Conservation (phyloP, 1,284 basidiomycete species). For the Polyporus tsugae region DNA sequence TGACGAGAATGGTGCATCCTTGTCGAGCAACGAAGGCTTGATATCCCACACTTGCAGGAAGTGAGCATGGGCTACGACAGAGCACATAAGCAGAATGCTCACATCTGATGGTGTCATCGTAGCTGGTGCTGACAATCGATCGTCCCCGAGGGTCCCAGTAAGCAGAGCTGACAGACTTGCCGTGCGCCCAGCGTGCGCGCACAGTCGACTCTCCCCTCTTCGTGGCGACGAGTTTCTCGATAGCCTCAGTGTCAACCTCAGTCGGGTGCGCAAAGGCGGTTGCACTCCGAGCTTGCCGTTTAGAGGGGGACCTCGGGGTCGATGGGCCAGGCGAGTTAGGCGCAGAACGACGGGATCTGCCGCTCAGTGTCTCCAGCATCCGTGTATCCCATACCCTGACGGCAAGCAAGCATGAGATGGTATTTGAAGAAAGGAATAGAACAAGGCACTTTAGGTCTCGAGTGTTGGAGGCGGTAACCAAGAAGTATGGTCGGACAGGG, state of each 20-base stretch:
- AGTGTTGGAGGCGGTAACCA: constrained; percentile 79
- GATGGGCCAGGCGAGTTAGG: constrained; percentile 22
- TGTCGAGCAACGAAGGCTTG: constrained; percentile 54
- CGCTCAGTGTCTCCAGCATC: constrained; percentile 57
- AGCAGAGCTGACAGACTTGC: constrained; percentile 79
- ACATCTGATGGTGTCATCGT: constrained; percentile 79
- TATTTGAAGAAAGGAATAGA: not conserved
- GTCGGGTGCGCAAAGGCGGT: constrained; percentile 32
- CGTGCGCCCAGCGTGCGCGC: constrained; percentile 71
- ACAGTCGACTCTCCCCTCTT: constrained; percentile 59
- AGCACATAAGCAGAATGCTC: constrained; percentile 34
- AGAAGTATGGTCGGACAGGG: constrained; percentile 67
- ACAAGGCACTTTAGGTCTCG: constrained; percentile 66
- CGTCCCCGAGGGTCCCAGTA: constrained; percentile 84
- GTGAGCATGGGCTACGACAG: not conserved
- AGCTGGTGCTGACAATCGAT: constrained; percentile 80
- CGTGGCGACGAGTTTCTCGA: constrained; percentile 58
- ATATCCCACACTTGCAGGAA: constrained; percentile 75
- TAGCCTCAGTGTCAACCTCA: constrained; percentile 58
- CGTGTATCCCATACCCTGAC: constrained; percentile 80
- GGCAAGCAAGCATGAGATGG: not conserved
- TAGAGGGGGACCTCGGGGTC: constrained; percentile 21
- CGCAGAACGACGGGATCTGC: constrained; percentile 33
- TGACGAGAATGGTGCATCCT: constrained; percentile 57
- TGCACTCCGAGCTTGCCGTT: constrained; percentile 6